A percentile compares a stretch with the other conserved stretches of the same genome.
Conservation (phyloP, 345 rosid genomes). For the Aquilaria sinensis region DNA sequence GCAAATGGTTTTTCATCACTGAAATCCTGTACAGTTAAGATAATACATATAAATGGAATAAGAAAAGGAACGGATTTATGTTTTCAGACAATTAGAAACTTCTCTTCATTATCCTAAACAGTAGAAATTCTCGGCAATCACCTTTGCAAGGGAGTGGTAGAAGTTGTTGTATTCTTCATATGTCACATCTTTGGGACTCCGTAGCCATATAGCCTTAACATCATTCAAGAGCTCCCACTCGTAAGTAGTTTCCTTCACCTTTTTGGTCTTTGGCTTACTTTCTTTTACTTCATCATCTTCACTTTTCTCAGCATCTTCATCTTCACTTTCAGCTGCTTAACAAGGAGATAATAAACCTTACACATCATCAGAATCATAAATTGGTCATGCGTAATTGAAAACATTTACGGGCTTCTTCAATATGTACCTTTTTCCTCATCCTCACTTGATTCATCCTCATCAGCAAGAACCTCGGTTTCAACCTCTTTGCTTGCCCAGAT, state of each 20-base stretch:
- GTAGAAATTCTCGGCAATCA: slow-evolving; percentile 14
- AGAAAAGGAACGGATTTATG: slow-evolving; percentile 7
- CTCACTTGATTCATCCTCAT: slow-evolving; percentile 79
- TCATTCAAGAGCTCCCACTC: slow-evolving; percentile 97
- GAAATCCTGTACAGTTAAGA: slow-evolving; percentile 56
- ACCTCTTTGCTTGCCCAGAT: slow-evolving; percentile 96
- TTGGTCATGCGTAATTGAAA: not conserved
- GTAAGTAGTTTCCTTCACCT: slow-evolving; percentile 64
- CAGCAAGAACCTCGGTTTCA: slow-evolving; percentile 83
- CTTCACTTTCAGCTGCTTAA: slow-evolving; percentile 8
- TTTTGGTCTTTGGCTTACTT: slow-evolving; percentile 78
- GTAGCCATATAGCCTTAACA: slow-evolving; percentile 96
- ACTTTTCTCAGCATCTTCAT: slow-evolving; percentile 49
- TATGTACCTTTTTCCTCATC: slow-evolving; percentile 67
- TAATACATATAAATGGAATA: not conserved
- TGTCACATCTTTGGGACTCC: slow-evolving; percentile 94
- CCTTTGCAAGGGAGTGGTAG: slow-evolving; percentile 88
- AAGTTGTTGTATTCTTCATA: slow-evolving; percentile 90
- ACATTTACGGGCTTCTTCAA: not conserved
- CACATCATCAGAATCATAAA: too few species aligned
- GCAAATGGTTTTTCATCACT: slow-evolving; percentile 77
- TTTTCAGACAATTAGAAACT: not conserved
- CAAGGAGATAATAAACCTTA: too few species aligned
- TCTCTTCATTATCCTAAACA: not conserved
- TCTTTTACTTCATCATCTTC: slow-evolving; percentile 76